Base-by-base conservation (phyloP, 225 moss, liverwort and hornwort genomes). In the Physcomitrium patens region DNA sequence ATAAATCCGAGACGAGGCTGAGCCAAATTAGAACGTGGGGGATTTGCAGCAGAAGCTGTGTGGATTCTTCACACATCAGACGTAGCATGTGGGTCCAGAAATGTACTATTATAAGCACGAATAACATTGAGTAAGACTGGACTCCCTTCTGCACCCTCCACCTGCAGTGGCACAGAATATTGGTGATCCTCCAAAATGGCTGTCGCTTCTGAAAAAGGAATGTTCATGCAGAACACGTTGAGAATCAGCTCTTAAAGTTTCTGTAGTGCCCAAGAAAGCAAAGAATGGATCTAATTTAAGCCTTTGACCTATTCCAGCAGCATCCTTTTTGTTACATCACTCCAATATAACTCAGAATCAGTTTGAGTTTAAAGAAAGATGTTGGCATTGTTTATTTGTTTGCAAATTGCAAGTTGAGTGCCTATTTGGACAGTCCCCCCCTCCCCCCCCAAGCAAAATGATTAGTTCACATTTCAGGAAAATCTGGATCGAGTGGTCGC, bases 191-290 rank as follows among this genome's bases (percentile, higher is more conserved):
- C 3, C 15, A 31, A 47, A 48, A 22, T 48, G 71, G 65, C 26
- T 60, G 20, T 58, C 43, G 0, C 5, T 15, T 70, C 75, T 43
- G 16, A 26, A 58, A 70, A 18, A 9, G 49, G 70, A 59, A 70
- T 20, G 49, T 27, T 31, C 47, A 7, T 46, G 26, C 27, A 27
- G 42, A 7, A 19, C 49, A 8, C 61, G 16, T 3, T 20, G 9
- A 15, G 72, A 10, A 61, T 31, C 19, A 61, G 61, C 71, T 12
- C 26, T 49, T 58, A 31, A 18, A 18, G 0, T 18, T 8, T 63
- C 18, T 64, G 13, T 23, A 17, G 10, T 12, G 19, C 28, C 53
- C 47, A 5, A 17, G 46, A n/a, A n/a, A 48, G 5, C 31, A 37
- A 4, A 37, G 31, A 0, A 4, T 37, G 31, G 31, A 37, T 37